phyloP scores from a whole-genome alignment of 2,329 filamentous ascomycete species.

The Fusarium miscanthi region DNA sequence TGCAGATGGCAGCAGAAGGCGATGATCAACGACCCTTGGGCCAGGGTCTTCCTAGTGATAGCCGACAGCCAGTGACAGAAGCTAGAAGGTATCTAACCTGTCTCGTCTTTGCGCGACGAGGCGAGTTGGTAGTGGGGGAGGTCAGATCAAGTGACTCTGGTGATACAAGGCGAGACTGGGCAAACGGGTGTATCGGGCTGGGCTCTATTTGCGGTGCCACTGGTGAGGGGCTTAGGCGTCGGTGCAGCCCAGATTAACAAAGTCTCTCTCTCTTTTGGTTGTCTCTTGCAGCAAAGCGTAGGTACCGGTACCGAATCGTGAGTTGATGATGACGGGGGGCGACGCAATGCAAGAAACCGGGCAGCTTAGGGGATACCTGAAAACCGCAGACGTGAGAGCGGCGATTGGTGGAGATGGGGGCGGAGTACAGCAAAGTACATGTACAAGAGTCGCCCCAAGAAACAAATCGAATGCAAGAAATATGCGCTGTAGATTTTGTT shows the following conservation, averaged over 20 bases:
- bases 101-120: conserved; percentile 26
- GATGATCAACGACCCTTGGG: conserved; percentile 43
- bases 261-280: neutral
- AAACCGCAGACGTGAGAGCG: conserved; percentile 18
- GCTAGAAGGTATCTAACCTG: conserved; percentile 18
- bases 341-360: conserved; percentile 31
- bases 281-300: conserved; percentile 18
- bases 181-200: conserved; percentile 27
- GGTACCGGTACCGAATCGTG: conserved; percentile 1
- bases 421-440: conserved; percentile 26
- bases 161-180: conserved; percentile 25
- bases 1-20: conserved; percentile 37
- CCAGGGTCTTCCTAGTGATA: conserved; percentile 40
- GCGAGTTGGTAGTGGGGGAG: conserved; percentile 36
- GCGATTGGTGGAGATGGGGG: conserved; percentile 37
- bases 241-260: conserved; percentile 22
- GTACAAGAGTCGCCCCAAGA: conserved; percentile 31
- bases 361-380: conserved; percentile 24
- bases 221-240: conserved; percentile 42
- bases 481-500: conserved; percentile 5
- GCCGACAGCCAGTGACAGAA: neutral
- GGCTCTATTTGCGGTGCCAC: conserved; percentile 28
- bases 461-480: conserved; percentile 34
- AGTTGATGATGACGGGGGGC: conserved; percentile 26
- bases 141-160: conserved; percentile 17